Evolutionary conservation across 2,329 filamentous ascomycete species (phyloP).

Genomic region (Xylaria sp.): DNA sequence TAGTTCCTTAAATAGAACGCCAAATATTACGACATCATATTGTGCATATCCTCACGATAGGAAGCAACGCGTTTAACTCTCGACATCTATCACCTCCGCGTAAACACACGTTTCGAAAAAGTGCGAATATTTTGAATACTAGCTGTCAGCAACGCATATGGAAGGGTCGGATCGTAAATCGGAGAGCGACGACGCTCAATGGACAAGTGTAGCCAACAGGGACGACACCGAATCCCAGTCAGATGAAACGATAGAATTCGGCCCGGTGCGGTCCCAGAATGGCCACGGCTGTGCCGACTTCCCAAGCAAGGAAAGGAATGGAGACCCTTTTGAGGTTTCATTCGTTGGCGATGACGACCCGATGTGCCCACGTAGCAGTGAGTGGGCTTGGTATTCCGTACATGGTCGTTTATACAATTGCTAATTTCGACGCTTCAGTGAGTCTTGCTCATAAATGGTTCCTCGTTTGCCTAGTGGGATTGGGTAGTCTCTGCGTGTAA

Average conservation of each 20-base stretch:
- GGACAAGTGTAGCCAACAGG: slow-evolving; percentile 1
- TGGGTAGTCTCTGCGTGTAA: slow-evolving; percentile 84
- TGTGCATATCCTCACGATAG: background rate
- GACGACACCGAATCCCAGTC: slow-evolving; percentile 21
- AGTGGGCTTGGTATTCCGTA: slow-evolving; percentile 50
- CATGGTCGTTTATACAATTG: background rate
- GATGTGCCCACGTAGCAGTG: slow-evolving; percentile 71
- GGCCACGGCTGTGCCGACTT: slow-evolving; percentile 44
- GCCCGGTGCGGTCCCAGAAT: slow-evolving; percentile 42
- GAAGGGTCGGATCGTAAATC: slow-evolving; percentile 13
- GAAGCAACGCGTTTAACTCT: background rate
- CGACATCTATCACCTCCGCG: background rate
- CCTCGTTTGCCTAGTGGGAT: slow-evolving; percentile 78
- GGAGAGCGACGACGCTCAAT: slow-evolving; percentile 17
- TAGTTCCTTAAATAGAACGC: slow-evolving; percentile 4
- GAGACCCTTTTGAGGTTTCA: slow-evolving; percentile 71
- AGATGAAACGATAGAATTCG: slow-evolving; percentile 19
- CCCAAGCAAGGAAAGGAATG: slow-evolving; percentile 34
- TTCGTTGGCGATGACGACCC: slow-evolving; percentile 83
- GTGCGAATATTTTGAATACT: background rate
- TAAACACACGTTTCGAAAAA: background rate
- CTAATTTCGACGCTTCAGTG: slow-evolving; percentile 50
- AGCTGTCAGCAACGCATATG: background rate
- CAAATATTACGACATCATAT: background rate
- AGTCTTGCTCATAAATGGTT: slow-evolving; percentile 76